A percentile compares a stretch with the other conserved stretches of the same genome.
Conservation (phyloP, 2,329 filamentous ascomycete species). For the Geosmithia putterillii region DNA sequence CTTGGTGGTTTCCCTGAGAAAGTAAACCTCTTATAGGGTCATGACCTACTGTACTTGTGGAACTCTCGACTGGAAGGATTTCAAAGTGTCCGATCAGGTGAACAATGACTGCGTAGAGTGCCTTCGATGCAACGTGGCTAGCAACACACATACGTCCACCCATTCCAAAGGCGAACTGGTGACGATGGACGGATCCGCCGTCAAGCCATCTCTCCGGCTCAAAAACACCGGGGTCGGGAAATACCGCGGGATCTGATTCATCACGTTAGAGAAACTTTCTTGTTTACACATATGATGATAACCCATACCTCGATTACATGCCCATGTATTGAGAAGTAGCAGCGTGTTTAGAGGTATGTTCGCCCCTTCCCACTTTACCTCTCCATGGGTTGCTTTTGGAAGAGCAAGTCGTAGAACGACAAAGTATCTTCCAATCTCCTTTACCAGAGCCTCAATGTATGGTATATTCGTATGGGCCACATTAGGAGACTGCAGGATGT, state of each 20-base stretch:
- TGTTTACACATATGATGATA: neutral
- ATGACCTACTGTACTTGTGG: conserved; percentile 4
- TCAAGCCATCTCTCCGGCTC: conserved; percentile 31
- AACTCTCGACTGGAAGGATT: conserved; percentile 18
- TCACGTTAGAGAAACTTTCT: neutral
- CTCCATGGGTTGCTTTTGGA: conserved; percentile 31
- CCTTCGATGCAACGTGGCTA: conserved; percentile 38
- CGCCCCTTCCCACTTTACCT: conserved; percentile 11
- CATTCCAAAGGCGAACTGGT: conserved; percentile 40
- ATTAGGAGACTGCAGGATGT: conserved; percentile 7
- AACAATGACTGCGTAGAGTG: conserved; percentile 38
- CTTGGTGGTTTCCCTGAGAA: conserved; percentile 8
- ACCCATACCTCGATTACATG: conserved; percentile 12
- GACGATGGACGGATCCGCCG: conserved; percentile 13
- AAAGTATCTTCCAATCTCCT: conserved; percentile 53
- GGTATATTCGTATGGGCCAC: conserved; percentile 39
- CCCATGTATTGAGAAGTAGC: conserved; percentile 16
- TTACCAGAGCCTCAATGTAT: conserved; percentile 52
- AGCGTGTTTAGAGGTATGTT: conserved; percentile 41
- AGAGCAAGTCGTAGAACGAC: conserved; percentile 54
- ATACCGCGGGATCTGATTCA: conserved; percentile 40
- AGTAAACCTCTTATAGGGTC: conserved; percentile 9
- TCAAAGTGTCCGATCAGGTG: conserved; percentile 36
- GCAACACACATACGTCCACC: conserved; percentile 43
- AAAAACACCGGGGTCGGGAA: conserved; percentile 52